Percentiles rank a stretch among this genome's conserved stretches.
Evolutionary conservation across 208 protist species (phyloP).

Genomic region (Leishmania arabica): DNA sequence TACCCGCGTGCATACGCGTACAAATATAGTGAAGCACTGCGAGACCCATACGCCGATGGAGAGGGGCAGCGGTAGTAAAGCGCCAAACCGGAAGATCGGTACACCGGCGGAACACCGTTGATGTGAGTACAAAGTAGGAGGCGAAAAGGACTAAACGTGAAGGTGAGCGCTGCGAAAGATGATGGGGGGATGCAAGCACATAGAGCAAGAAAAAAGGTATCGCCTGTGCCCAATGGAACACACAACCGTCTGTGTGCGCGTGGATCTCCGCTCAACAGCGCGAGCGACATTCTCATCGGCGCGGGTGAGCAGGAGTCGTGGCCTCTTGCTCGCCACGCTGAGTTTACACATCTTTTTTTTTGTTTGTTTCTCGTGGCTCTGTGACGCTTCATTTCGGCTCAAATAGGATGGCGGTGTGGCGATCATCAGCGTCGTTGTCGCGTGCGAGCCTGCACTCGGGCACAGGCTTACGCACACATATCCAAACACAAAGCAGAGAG

Average conservation of each 20-base stretch:
- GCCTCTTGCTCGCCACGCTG: no score
- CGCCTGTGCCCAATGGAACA: background rate
- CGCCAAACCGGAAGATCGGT: background rate
- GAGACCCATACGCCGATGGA: background rate
- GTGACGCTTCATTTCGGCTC: background rate
- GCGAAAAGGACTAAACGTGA: background rate
- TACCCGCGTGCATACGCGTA: background rate
- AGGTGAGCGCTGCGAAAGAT: background rate
- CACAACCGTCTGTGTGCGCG: conserved; percentile 4
- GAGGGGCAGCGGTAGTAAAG: background rate
- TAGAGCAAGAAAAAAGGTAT: background rate
- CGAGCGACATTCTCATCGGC: background rate
- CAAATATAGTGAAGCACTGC: background rate
- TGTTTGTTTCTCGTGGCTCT: background rate
- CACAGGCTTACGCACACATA: background rate
- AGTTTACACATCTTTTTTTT: background rate
- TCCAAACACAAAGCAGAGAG: background rate
- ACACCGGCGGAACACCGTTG: conserved; percentile 1
- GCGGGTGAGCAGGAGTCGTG: background rate
- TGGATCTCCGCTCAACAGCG: background rate
- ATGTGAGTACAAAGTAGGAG: background rate
- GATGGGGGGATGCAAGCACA: background rate
- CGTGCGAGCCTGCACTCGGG: background rate
- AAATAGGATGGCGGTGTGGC: background rate
- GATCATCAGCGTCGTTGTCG: background rate